Conservation (phyloP, 148 eudicot species). For the Talinum fruticosum region DNA sequence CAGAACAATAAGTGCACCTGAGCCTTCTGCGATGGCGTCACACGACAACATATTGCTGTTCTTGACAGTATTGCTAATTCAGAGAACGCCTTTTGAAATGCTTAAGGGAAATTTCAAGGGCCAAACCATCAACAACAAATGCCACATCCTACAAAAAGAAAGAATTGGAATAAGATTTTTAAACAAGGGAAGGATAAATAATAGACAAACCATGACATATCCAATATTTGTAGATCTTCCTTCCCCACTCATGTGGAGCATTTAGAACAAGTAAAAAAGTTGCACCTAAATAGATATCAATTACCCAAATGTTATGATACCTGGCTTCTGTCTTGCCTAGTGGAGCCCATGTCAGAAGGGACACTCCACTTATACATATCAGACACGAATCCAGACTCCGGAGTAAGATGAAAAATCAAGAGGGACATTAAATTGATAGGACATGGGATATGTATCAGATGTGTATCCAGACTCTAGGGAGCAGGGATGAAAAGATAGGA, state of each 20-base stretch:
- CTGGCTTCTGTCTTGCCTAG: too few relatives aligned
- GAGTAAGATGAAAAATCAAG: too few relatives aligned
- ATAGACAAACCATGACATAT: background rate
- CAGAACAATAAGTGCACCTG: conserved; percentile 52
- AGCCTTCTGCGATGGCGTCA: conserved; percentile 97
- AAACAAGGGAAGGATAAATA: background rate
- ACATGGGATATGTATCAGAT: too few relatives aligned
- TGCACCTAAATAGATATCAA: background rate
- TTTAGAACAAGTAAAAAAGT: background rate
- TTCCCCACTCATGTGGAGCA: background rate
- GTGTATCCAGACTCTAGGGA: too few relatives aligned
- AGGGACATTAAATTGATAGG: too few relatives aligned
- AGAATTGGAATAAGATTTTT: background rate
- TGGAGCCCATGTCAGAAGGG: too few relatives aligned
- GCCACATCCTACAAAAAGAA: conserved; percentile 77
- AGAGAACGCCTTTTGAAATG: conserved; percentile 70
- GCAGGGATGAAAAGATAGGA: too few relatives aligned
- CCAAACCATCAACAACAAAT: conserved; percentile 97
- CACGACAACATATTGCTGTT: conserved; percentile 98
- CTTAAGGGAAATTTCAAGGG: conserved; percentile 89
- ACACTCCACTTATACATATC: too few relatives aligned
- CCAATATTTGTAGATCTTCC: background rate
- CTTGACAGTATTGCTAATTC: conserved; percentile 87
- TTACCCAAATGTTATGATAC: background rate
- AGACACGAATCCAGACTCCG: too few relatives aligned